Conservation (phyloP, 352 stramenopile genomes). For the Phytophthora pseudosyringae region DNA sequence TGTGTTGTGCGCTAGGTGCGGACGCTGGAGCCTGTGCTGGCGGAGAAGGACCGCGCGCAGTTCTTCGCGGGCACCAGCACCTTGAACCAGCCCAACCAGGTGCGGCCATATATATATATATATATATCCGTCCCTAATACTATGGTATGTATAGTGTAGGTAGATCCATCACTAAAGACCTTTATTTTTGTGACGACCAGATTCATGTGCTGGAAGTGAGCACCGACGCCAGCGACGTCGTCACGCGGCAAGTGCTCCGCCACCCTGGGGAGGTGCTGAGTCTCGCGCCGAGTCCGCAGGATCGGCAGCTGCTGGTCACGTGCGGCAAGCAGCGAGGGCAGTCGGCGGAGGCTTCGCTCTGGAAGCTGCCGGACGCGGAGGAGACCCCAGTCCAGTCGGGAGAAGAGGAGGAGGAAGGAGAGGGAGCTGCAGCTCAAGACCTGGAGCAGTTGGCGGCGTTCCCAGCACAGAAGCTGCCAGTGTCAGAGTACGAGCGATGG, state of each 20-base stretch:
- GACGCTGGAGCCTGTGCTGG: slow-evolving; percentile 70
- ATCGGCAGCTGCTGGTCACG: slow-evolving; percentile 60
- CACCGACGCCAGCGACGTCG: slow-evolving; percentile 45
- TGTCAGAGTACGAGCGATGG: slow-evolving; percentile 46
- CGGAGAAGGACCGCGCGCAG: slow-evolving; percentile 62
- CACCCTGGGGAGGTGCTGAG: slow-evolving; percentile 57
- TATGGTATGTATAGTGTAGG: too few species aligned
- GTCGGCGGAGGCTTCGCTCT: slow-evolving; percentile 48
- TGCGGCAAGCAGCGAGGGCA: slow-evolving; percentile 54
- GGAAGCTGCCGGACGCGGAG: slow-evolving; percentile 44
- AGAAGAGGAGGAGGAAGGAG: slow-evolving; percentile 12
- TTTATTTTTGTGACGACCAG: slow-evolving; percentile 30
- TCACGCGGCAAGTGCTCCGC: slow-evolving; percentile 46
- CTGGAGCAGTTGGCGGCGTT: slow-evolving; percentile 46
- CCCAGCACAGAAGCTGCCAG: slow-evolving; percentile 48
- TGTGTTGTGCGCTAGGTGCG: slow-evolving; percentile 45
- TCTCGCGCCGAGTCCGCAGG: slow-evolving; percentile 57
- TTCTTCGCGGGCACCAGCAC: slow-evolving; percentile 74
- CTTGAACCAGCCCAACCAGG: slow-evolving; percentile 74
- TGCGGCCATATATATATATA: slow-evolving; percentile 16
- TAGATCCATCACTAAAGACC: slow-evolving; percentile 8
- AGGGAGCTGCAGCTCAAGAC: slow-evolving; percentile 23
- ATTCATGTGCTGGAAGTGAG: slow-evolving; percentile 70
- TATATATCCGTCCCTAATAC: background rate
- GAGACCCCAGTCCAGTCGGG: background rate